phyloP scores from a whole-genome alignment of 169 alveolate species.

The Eimeria sp. region DNA sequence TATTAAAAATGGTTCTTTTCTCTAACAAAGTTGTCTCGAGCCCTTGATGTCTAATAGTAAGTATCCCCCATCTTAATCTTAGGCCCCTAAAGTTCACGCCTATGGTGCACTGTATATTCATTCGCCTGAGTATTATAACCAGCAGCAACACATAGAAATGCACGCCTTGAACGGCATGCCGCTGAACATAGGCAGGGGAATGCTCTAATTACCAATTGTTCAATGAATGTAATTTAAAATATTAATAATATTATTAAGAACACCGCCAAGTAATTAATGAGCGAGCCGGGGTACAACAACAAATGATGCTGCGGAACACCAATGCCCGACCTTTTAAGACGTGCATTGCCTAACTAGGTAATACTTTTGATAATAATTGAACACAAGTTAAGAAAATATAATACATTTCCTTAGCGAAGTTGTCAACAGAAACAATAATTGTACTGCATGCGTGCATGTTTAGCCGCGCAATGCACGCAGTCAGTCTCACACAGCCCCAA shows the following conservation, averaged over 20 bases:
- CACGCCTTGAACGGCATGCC: neutral
- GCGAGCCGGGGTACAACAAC: neutral
- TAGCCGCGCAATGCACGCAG: neutral
- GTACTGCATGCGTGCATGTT: neutral
- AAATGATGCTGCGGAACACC: neutral
- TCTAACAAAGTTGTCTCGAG: no score
- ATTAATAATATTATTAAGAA: no score
- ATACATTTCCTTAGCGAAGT: neutral
- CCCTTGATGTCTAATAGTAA: no score
- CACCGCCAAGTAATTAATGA: neutral
- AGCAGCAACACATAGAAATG: neutral
- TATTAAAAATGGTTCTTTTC: no score
- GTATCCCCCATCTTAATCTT: no score
- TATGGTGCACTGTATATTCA: no score
- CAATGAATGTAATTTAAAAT: neutral
- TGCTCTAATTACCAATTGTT: neutral
- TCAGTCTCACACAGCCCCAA: slow-evolving; percentile 6
- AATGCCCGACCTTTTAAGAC: neutral
- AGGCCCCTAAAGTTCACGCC: no score
- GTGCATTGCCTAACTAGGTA: neutral
- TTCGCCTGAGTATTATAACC: no score
- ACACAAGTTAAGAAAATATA: neutral
- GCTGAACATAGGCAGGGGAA: neutral
- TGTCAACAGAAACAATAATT: neutral
- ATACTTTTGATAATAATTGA: neutral